Base-by-base conservation (phyloP, 2,329 filamentous ascomycete species). In the Pseudogymnoascus sp. region DNA sequence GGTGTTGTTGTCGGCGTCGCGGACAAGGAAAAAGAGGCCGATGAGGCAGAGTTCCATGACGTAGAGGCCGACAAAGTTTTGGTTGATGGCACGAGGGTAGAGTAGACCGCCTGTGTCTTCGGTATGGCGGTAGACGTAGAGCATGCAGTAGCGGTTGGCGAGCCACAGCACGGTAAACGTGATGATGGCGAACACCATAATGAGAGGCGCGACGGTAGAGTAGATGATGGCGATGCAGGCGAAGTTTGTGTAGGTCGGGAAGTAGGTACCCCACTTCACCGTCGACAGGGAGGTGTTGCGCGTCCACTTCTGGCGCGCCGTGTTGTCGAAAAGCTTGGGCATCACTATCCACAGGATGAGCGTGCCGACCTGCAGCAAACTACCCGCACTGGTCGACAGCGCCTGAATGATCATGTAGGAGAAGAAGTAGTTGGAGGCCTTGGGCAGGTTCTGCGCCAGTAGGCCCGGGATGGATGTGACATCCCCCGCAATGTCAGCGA, bases 401-500 rank as follows among this genome's bases (percentile, higher is more conserved):
- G 92, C 90, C 69, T 97, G 94, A 8, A 99, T 84, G 70, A 96
- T 87, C 85, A 99, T 92, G 80, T 99, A 99, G 0, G 90, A 92
- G 78, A 96, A 97, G 77, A 97, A 99, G 73, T 97, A 99, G 70
- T 96, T 96, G 66, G 90, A 88, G 0, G 92, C 87, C 66, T 84
- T 88, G 1, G 94, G 94, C 4, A 99, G 76, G 62, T 92, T 94
- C 9, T 77, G 72, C 0, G 92, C 92, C 26, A 99, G 76, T 0
- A 88, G 78, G 15, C 82, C 72, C 0, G 94, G 83, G 61, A 95
- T 82, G 35, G 79, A 79, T n/a, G 76, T 74, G 6, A 90, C 84
- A 48, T 89, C 79, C 2, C 69, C 45, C 2, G 69, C 45, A 3
- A 87, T 76, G n/a, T 82, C 76, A 15, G 82, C 75, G 41, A 92